Percentiles rank a stretch among this genome's conserved stretches.
Conservation (phyloP, 2,329 filamentous ascomycete genomes). For the Coleophoma eucalyptorum region DNA sequence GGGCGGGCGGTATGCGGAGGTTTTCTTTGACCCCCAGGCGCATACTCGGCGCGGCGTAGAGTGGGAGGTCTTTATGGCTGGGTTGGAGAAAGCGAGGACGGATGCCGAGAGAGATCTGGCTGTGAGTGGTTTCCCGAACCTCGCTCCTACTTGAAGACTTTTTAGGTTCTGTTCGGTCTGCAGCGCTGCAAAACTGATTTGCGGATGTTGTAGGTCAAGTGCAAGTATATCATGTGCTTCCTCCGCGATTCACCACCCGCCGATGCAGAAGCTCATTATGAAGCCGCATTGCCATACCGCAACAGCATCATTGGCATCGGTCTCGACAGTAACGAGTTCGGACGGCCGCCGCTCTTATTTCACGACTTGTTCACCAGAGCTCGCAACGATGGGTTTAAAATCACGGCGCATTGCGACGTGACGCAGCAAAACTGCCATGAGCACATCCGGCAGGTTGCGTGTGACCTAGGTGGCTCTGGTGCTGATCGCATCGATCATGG, state of each 20-base stretch:
- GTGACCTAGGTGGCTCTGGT: constrained; percentile 46
- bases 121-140: constrained; percentile 35
- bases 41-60: constrained; percentile 60
- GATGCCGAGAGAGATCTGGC: constrained; percentile 55
- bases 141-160: not conserved
- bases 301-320: constrained; percentile 49
- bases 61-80: constrained; percentile 57
- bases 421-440: constrained; percentile 66
- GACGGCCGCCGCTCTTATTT: constrained; percentile 53
- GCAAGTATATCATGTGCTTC: constrained; percentile 65
- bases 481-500: constrained; percentile 70
- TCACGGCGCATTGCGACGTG: constrained; percentile 58
- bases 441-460: constrained; percentile 51
- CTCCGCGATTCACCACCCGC: constrained; percentile 61
- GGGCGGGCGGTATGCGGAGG: constrained; percentile 64
- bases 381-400: constrained; percentile 43
- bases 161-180: no score
- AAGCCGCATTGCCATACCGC: constrained; percentile 24
- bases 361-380: constrained; percentile 53
- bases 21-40: constrained; percentile 76
- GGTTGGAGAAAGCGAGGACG: constrained; percentile 53
- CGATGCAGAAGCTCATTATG: constrained; percentile 43
- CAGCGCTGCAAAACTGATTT: no score
- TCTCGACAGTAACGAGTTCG: constrained; percentile 57
- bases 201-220: constrained; percentile 21